Evolutionary conservation across 495 filamentous ascomycete genomes (phyloP).

Genomic region (Podospora pseudopauciseta): DNA sequence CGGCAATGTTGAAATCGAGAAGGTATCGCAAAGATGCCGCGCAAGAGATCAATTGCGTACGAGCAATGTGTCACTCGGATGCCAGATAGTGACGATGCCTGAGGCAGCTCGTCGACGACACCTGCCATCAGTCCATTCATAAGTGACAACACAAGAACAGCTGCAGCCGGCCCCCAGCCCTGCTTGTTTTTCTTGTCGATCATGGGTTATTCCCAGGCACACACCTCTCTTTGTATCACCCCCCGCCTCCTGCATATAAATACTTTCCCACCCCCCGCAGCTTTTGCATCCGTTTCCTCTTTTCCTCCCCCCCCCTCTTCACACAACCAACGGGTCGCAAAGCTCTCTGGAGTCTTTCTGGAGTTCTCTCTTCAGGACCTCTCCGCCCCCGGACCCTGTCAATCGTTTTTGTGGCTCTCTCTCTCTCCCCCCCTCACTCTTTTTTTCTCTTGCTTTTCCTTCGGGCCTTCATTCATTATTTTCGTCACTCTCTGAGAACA

Average conservation of each 20-base stretch:
- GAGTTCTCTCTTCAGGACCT: constrained; percentile 40
- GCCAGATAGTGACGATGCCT: background rate
- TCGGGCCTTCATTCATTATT: constrained; percentile 31
- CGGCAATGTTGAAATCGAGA: background rate
- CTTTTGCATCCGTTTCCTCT: constrained; percentile 24
- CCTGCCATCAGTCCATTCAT: background rate
- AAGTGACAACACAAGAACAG: background rate
- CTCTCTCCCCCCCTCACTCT: constrained; percentile 22
- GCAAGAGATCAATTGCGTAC: background rate
- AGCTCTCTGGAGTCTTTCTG: constrained; percentile 44
- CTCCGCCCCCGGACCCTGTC: constrained; percentile 48
- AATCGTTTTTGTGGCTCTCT: constrained; percentile 50
- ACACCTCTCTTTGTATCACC: constrained; percentile 15
- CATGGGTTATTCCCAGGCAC: constrained; percentile 17
- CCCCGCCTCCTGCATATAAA: constrained; percentile 37
- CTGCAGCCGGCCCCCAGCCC: constrained; percentile 16
- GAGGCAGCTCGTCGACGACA: constrained; percentile 5
- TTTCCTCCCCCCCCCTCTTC: constrained; percentile 38
- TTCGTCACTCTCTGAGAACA: constrained; percentile 48
- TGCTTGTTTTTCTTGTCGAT: constrained; percentile 27
- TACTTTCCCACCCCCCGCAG: constrained; percentile 31
- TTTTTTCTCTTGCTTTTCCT: constrained; percentile 23
- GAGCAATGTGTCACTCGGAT: background rate
- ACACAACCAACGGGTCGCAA: constrained; percentile 55
- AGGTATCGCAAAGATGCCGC: constrained; percentile 7